These are phyloP conservation scores for Parmelia sp. DNA, from an alignment of 495 filamentous ascomycete genomes.

Conservation along the genomic window DNA sequence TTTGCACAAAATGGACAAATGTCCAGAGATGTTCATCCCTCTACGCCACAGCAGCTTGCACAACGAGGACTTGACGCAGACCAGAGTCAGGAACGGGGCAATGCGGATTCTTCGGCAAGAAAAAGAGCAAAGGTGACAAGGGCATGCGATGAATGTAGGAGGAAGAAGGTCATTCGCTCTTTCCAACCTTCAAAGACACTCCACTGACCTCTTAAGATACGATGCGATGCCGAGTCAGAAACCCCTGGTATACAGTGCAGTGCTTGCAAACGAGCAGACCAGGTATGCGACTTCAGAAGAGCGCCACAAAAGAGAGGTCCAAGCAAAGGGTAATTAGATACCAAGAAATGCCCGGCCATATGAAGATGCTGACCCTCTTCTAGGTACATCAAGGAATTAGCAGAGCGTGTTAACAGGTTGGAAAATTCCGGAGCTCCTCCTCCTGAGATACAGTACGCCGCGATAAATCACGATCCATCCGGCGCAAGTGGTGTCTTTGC, in stretches of 20 bases:
- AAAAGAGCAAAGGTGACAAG: conserved; percentile 89
- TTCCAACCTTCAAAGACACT: conserved; percentile 17
- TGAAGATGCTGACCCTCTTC: conserved; percentile 16
- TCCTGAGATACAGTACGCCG: conserved; percentile 35
- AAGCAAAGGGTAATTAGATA: conserved; percentile 70
- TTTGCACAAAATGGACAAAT: conserved; percentile 12
- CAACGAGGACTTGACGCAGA: conserved; percentile 49
- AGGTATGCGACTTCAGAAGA: conserved; percentile 80
- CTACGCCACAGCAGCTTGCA: conserved; percentile 25
- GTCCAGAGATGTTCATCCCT: conserved; percentile 9
- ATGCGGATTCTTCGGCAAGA: conserved; percentile 59
- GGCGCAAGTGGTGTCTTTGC: not conserved
- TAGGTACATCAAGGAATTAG: conserved; percentile 94
- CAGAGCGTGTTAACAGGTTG: conserved; percentile 76
- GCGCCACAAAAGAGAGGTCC: conserved; percentile 93
- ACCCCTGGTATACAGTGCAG: conserved; percentile 72
- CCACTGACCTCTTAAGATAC: conserved; percentile 51
- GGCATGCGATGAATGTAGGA: conserved; percentile 89
- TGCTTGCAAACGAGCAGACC: conserved; percentile 72
- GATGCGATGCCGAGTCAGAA: conserved; percentile 83
- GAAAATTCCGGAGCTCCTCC: conserved; percentile 49
- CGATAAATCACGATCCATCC: conserved; percentile 40
- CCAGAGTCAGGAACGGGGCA: conserved; percentile 37
- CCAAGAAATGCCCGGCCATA: not conserved
- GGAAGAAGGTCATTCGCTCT: conserved; percentile 65